Percentiles rank a stretch among this genome's conserved stretches.
phyloP scores from a whole-genome alignment of 2,329 filamentous ascomycete species.

The Claviceps capensis region DNA sequence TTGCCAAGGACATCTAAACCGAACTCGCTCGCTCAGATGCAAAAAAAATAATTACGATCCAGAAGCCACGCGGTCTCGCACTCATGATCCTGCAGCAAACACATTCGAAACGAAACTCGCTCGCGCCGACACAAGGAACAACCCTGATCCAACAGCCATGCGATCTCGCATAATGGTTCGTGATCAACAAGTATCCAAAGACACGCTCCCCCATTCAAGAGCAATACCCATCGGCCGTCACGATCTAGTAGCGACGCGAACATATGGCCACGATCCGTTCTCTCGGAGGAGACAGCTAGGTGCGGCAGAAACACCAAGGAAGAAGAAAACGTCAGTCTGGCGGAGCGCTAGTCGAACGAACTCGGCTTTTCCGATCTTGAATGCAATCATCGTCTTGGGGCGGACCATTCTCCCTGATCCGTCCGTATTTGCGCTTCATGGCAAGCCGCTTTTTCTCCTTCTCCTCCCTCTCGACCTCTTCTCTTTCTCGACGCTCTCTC shows the following conservation, averaged over 20 bases:
- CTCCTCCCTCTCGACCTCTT: slow-evolving; percentile 6
- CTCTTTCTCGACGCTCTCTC: slow-evolving; percentile 7
- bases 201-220: not conserved
- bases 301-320: not conserved
- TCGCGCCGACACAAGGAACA: no score
- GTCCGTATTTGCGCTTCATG: slow-evolving; percentile 13
- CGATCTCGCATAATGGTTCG: not conserved
- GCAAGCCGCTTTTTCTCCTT: slow-evolving; percentile 11
- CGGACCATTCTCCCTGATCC: slow-evolving; percentile 8
- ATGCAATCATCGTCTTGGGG: not conserved
- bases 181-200: not conserved
- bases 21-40: not conserved
- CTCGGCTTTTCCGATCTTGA: not conserved
- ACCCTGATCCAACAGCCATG: no score
- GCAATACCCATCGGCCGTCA: not conserved
- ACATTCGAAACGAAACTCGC: no score
- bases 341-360: not conserved
- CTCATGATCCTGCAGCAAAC: not conserved
- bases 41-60: not conserved
- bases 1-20: slow-evolving; percentile 37
- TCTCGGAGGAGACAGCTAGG: not conserved
- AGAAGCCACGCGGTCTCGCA: not conserved
- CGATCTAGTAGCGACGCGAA: not conserved
- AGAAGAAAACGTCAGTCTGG: not conserved
- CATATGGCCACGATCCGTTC: not conserved